A percentile compares a stretch with the other conserved stretches of the same genome.
Conservation (phyloP, 2,329 filamentous ascomycete genomes). For the Botrytis fragariae region DNA sequence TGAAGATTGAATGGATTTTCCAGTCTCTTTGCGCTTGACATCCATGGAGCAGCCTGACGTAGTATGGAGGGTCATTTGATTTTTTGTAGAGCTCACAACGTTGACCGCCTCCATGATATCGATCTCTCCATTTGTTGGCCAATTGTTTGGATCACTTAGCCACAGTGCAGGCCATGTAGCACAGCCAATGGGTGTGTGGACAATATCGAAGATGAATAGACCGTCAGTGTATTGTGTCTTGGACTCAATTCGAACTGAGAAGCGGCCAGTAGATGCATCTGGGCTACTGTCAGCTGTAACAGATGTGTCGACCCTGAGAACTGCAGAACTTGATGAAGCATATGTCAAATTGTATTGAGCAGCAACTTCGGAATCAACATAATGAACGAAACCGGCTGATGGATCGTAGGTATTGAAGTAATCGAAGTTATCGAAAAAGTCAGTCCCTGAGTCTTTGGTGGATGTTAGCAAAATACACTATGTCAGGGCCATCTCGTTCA, state of each 20-base stretch:
- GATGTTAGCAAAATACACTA: slow-evolving; percentile 9
- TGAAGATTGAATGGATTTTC: slow-evolving; percentile 46
- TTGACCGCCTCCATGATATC: slow-evolving; percentile 54
- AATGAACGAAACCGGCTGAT: slow-evolving; percentile 47
- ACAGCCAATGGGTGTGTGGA: slow-evolving; percentile 57
- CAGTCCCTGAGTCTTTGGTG: slow-evolving; percentile 37
- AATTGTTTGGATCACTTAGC: slow-evolving; percentile 57
- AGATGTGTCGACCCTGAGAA: slow-evolving; percentile 60
- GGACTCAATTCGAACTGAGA: slow-evolving; percentile 54
- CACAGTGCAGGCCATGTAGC: slow-evolving; percentile 59
- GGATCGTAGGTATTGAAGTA: slow-evolving; percentile 47
- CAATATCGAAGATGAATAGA: slow-evolving; percentile 56
- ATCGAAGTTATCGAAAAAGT: slow-evolving; percentile 47
- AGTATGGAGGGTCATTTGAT: slow-evolving; percentile 51
- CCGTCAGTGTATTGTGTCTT: slow-evolving; percentile 52
- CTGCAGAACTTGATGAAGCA: slow-evolving; percentile 50
- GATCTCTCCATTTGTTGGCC: slow-evolving; percentile 62
- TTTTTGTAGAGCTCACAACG: slow-evolving; percentile 38
- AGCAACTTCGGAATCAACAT: slow-evolving; percentile 37
- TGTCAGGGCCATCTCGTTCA: background rate
- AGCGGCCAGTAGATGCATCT: slow-evolving; percentile 47
- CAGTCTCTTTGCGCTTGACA: slow-evolving; percentile 47
- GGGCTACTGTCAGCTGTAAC: slow-evolving; percentile 53
- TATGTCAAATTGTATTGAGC: slow-evolving; percentile 59
- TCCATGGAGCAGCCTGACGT: slow-evolving; percentile 43